These are phyloP conservation scores for Dictyostelium capitatum DNA, from an alignment of 78 protist species.

Conservation along the genomic window DNA sequence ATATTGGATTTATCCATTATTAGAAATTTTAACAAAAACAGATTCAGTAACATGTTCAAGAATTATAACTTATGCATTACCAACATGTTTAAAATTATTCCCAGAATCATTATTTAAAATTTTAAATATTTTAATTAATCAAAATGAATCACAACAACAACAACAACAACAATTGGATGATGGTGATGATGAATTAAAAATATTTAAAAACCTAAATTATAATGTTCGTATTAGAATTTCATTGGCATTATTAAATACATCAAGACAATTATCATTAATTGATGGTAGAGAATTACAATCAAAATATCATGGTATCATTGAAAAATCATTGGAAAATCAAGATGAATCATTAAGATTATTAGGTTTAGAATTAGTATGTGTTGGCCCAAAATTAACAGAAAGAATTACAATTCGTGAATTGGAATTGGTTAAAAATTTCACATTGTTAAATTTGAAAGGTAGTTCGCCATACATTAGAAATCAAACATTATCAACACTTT, in stretches of 20 bases:
- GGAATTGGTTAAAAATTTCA: slow-evolving; percentile 32
- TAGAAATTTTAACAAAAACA: slow-evolving; percentile 41
- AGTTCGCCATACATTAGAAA: slow-evolving; percentile 70
- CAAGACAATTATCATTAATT: slow-evolving; percentile 42
- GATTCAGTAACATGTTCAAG: slow-evolving; percentile 38
- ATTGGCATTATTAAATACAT: slow-evolving; percentile 43
- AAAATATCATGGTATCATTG: background rate
- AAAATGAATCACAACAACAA: background rate
- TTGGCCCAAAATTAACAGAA: slow-evolving; percentile 70
- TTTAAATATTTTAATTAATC: slow-evolving; percentile 14
- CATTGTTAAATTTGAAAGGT: slow-evolving; percentile 42
- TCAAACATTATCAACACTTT: slow-evolving; percentile 38
- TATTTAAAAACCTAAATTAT: slow-evolving; percentile 27
- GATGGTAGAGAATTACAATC: slow-evolving; percentile 27
- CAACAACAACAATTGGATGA: background rate
- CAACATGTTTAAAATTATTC: slow-evolving; percentile 59
- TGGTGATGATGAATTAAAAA: background rate
- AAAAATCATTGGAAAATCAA: slow-evolving; percentile 49
- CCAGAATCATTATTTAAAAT: slow-evolving; percentile 65
- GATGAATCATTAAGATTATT: slow-evolving; percentile 64
- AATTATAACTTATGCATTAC: slow-evolving; percentile 57
- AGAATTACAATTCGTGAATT: slow-evolving; percentile 51
- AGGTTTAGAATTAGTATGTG: slow-evolving; percentile 73
- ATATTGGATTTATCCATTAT: slow-evolving; percentile 68
- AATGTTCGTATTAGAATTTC: slow-evolving; percentile 51